These are phyloP conservation scores for Hibiscus mutabilis DNA, from an alignment of 345 rosid genomes.

Conservation along the genomic window DNA sequence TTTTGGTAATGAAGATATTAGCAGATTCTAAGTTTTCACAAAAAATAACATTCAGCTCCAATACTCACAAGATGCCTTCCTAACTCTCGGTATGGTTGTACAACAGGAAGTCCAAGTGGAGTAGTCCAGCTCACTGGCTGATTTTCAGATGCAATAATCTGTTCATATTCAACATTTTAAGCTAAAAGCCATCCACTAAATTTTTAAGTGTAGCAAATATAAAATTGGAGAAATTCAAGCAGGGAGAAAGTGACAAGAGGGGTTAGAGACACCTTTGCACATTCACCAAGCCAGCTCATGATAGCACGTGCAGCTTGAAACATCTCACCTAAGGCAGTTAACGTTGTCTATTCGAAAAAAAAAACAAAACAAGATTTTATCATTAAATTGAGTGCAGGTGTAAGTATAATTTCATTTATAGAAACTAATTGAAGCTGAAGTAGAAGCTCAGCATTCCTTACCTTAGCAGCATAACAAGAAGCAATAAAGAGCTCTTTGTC, in stretches of 20 bases:
- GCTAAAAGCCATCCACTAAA: slow-evolving; percentile 10
- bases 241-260: not conserved
- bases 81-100: slow-evolving; percentile 80
- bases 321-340: slow-evolving; percentile 88
- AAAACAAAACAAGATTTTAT: slow-evolving; percentile 1
- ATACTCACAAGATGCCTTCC: slow-evolving; percentile 71
- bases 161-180: slow-evolving; percentile 14
- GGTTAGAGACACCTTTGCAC: slow-evolving; percentile 65
- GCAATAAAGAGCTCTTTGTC: slow-evolving; percentile 50
- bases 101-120: slow-evolving; percentile 97
- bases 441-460: slow-evolving; percentile 22
- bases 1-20: not conserved
- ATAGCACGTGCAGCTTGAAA: slow-evolving; percentile 93
- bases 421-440: not conserved
- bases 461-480: slow-evolving; percentile 98
- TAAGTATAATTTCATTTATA: not conserved
- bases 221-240: not conserved
- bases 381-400: slow-evolving; percentile 4
- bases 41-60: not conserved
- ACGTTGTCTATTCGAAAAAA: slow-evolving; percentile 54
- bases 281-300: slow-evolving; percentile 95
- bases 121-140: slow-evolving; percentile 92
- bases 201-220: not conserved
- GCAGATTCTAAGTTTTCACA: not conserved
- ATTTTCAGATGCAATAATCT: slow-evolving; percentile 89